Conservation (phyloP, 257 asterid genomes). For the Thymus mandschuricus region DNA sequence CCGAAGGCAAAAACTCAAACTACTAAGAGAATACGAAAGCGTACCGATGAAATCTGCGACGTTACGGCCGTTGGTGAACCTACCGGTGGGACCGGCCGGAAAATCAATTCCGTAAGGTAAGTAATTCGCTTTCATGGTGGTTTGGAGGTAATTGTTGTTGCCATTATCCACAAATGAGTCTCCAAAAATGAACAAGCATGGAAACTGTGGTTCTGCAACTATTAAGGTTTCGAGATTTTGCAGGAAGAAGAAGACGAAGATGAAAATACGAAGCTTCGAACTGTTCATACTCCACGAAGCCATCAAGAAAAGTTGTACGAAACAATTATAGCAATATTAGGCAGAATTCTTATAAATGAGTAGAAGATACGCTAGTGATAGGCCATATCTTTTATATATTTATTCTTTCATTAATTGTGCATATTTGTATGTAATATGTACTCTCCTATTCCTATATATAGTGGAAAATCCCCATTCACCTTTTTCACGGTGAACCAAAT, state of each 20-base stretch:
- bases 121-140: conserved; percentile 35
- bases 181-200: conserved; percentile 48
- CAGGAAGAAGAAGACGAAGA: neutral
- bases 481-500: no score
- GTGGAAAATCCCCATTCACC: no score
- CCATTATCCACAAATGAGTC: conserved; percentile 51
- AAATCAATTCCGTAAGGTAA: conserved; percentile 47
- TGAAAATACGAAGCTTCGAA: neutral
- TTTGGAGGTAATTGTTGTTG: conserved; percentile 37
- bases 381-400: no score
- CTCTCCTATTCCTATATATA: no score
- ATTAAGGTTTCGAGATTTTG: conserved; percentile 2
- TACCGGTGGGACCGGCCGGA: conserved; percentile 47
- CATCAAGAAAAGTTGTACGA: neutral
- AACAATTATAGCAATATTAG: neutral
- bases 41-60: conserved; percentile 41
- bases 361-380: no score
- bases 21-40: no score
- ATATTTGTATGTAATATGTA: no score
- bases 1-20: no score
- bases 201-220: conserved; percentile 32
- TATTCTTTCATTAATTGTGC: no score
- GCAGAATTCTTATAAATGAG: no score
- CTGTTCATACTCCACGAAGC: neutral
- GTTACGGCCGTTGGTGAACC: conserved; percentile 36